Evolutionary conservation across 2,329 filamentous ascomycete species (phyloP), one percentile per base, ranked within the genome.

Genomic region (Penicillium concentricum): DNA sequence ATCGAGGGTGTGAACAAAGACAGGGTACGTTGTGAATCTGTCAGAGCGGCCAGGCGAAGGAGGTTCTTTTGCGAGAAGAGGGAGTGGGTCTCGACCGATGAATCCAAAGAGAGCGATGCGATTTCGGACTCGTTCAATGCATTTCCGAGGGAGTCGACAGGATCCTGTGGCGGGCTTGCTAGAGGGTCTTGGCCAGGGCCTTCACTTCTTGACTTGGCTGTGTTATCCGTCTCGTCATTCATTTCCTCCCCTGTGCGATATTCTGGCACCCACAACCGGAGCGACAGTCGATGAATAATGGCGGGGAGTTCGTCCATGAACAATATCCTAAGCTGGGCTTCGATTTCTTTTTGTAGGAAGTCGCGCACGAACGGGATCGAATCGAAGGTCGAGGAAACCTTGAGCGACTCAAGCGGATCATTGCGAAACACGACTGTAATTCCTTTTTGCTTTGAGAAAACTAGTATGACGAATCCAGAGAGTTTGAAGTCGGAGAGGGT

Each of bases 281-380:
- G 79, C 0, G 93, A 97, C 20, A 99, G 78, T 50, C 92, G 86
- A 75, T 99, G 94, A 60, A 99, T 96, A 58, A 97, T 97, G 47
- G 93, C 92, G 0, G 94, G 94, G 24, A 99, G 78, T 73, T 99
- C 94, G 62, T 99, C 93, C 92, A 97, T 97, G 81, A 99, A 96
- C 63, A 99, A 73, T 53, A 92, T 91, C 30, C 94, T 87, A 59
- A 99, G 78, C 74, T 97, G 94, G 50, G 86, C 89, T 76, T 99
- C 94, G 67, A 99, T 99, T 59, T 93, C 96, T 72, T 91, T 89
- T 72, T 99, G 94, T 55, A 99, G 80, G 74, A 97, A 97, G 74
- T 99, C 92, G 65, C 94, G 89, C 61, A 99, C 94, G 71, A 99
- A 99, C 43, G 94, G 93, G 69, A 99, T 99, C 13, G 93, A 96